phyloP scores from a whole-genome alignment of 1,139 yeast species.

The Yamadazyma membranifaciens region DNA sequence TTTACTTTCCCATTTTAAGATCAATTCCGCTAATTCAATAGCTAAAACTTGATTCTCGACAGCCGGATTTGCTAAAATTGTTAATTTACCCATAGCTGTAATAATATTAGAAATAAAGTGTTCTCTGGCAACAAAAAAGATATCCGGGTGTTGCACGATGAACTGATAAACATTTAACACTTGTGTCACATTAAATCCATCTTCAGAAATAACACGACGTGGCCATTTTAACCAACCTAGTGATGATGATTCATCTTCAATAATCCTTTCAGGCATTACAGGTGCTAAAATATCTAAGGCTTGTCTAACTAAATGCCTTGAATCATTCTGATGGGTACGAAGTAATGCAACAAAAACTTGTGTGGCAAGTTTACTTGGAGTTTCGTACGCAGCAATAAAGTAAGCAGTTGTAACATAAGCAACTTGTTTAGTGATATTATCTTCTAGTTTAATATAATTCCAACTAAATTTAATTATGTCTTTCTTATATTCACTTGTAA shows the following conservation, averaged over 20 bases:
- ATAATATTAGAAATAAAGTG: conserved; percentile 86
- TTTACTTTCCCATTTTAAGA: conserved; percentile 79
- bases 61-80: conserved; percentile 77
- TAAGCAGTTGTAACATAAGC: conserved; percentile 88
- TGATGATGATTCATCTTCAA: conserved; percentile 55
- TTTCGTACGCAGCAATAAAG: conserved; percentile 85
- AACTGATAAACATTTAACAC: conserved; percentile 88
- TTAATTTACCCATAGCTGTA: conserved; percentile 92
- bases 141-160: conserved; percentile 79
- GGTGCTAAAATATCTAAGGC: conserved; percentile 91
- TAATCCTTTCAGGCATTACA: conserved; percentile 71
- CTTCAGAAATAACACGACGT: conserved; percentile 86
- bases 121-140: conserved; percentile 84
- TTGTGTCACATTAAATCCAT: conserved; percentile 78
- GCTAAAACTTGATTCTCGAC: conserved; percentile 83
- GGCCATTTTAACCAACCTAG: conserved; percentile 94
- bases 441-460: conserved; percentile 90
- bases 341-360: conserved; percentile 90
- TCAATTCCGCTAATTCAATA: conserved; percentile 82
- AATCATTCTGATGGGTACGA: conserved; percentile 83
- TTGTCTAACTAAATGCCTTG: conserved; percentile 78
- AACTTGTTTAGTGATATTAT: conserved; percentile 84
- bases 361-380: conserved; percentile 84
- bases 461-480: conserved; percentile 93
- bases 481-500: conserved; percentile 66